Evolutionary conservation across 2,329 filamentous ascomycete genomes (phyloP).

Genomic region (Trichoderma pleuroti): DNA sequence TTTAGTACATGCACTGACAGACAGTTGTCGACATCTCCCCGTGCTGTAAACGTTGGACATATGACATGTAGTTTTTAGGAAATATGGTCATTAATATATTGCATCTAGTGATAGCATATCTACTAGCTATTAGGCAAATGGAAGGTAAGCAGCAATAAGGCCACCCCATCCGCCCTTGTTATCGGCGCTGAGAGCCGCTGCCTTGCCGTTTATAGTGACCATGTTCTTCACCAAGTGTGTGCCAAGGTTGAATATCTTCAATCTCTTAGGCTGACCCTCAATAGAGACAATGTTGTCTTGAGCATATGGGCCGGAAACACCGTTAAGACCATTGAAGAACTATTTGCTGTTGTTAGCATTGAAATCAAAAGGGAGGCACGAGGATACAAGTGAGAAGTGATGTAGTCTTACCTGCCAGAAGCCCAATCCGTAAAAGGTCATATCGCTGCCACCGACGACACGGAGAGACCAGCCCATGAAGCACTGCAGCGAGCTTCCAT

Average conservation of each 20-base stretch:
- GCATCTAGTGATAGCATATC: background rate
- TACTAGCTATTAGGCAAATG: constrained; percentile 9
- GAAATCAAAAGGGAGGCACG: background rate
- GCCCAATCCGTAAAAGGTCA: constrained; percentile 15
- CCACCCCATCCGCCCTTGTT: constrained; percentile 31
- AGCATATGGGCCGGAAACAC: constrained; percentile 18
- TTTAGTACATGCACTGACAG: too few species aligned
- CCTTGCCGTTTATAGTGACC: constrained; percentile 17
- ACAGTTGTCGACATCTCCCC: too few species aligned
- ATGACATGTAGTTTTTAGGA: background rate
- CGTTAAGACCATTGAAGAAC: constrained; percentile 21
- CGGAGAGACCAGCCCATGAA: constrained; percentile 20
- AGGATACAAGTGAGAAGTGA: background rate
- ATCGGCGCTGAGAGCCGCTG: constrained; percentile 21
- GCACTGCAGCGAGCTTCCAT: constrained; percentile 10
- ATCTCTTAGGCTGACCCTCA: constrained; percentile 9
- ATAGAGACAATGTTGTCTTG: constrained; percentile 22
- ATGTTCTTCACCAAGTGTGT: constrained; percentile 21
- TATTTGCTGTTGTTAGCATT: background rate
- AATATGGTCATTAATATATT: background rate
- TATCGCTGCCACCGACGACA: constrained; percentile 14
- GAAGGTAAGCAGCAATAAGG: constrained; percentile 30
- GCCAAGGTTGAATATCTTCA: constrained; percentile 21
- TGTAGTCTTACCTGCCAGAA: constrained; percentile 19
- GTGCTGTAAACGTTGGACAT: background rate